phyloP scores from a whole-genome alignment of 2,329 filamentous ascomycete species.

The Myrmaecium sp. region DNA sequence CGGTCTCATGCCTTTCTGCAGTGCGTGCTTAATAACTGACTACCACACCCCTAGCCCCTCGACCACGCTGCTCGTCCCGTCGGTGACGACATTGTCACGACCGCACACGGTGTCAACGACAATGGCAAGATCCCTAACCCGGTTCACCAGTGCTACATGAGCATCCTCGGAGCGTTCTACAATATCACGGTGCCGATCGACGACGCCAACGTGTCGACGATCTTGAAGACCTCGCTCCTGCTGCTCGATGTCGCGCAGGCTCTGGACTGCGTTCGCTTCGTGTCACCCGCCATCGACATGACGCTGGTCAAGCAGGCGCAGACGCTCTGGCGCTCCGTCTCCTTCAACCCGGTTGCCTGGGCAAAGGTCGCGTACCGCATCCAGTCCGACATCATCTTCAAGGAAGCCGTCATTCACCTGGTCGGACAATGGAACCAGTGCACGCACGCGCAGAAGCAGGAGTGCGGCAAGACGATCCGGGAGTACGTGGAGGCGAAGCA shows the following conservation, averaged over 20 bases:
- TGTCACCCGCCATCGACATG: constrained; percentile 30
- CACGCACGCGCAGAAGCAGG: constrained; percentile 7
- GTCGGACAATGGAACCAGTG: constrained; percentile 23
- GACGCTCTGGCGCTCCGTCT: constrained; percentile 27
- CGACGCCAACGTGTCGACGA: constrained; percentile 26
- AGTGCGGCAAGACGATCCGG: too few species aligned
- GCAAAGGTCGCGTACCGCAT: constrained; percentile 28
- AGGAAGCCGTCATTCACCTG: constrained; percentile 28
- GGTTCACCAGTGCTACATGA: constrained; percentile 5
- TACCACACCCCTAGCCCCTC: neutral
- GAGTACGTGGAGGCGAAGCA: constrained; percentile 9
- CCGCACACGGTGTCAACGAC: neutral
- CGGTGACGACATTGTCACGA: neutral
- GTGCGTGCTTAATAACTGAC: neutral
- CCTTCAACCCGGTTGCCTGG: constrained; percentile 27
- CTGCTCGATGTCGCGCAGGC: constrained; percentile 31
- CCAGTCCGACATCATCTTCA: constrained; percentile 27
- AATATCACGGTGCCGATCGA: constrained; percentile 31
- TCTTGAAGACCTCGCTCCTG: constrained; percentile 16
- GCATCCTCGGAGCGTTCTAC: constrained; percentile 21
- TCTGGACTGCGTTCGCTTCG: constrained; percentile 24
- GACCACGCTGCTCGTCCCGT: neutral
- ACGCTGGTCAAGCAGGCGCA: constrained; percentile 31
- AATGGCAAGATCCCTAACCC: constrained; percentile 1
- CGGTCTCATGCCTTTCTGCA: neutral